Evolutionary conservation across 2,329 filamentous ascomycete genomes (phyloP).

Genomic region (Ilyonectria mors-panacis): DNA sequence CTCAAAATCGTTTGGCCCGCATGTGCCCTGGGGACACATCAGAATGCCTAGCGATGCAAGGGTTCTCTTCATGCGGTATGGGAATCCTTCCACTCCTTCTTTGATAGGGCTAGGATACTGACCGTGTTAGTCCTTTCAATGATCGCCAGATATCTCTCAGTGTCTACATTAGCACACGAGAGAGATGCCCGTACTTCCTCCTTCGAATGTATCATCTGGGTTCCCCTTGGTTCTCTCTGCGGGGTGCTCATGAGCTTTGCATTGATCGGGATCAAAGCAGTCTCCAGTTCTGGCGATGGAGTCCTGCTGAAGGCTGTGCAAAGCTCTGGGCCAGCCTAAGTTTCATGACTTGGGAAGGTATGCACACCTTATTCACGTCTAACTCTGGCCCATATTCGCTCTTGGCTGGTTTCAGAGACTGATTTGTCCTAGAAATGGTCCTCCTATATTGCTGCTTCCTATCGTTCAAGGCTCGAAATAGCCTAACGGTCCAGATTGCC

Average conservation of each 20-base stretch:
- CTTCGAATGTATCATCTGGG: constrained; percentile 60
- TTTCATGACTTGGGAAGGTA: constrained; percentile 75
- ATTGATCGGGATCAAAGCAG: constrained; percentile 65
- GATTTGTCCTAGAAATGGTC: constrained; percentile 65
- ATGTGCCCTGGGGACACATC: constrained; percentile 59
- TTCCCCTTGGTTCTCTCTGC: constrained; percentile 62
- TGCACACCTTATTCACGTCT: constrained; percentile 32
- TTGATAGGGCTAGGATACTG: constrained; percentile 14
- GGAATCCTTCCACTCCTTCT: not conserved
- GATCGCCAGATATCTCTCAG: constrained; percentile 68
- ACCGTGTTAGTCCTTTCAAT: constrained; percentile 64
- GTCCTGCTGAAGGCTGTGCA: constrained; percentile 55
- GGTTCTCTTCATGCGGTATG: constrained; percentile 70
- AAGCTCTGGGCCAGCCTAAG: constrained; percentile 70
- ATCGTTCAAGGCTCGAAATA: constrained; percentile 67
- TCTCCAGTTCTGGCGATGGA: constrained; percentile 69
- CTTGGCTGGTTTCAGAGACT: constrained; percentile 4
- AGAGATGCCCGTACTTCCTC: constrained; percentile 63
- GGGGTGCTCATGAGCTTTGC: constrained; percentile 69
- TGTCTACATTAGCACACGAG: constrained; percentile 63
- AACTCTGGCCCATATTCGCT: not conserved
- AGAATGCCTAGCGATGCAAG: constrained; percentile 63
- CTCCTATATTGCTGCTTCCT: constrained; percentile 73
- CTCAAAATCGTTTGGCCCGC: constrained; percentile 64
- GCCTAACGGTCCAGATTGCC: constrained; percentile 59